Evolutionary conservation across 2,329 filamentous ascomycete species (phyloP).

Genomic region (Colletotrichum noveboracense): DNA sequence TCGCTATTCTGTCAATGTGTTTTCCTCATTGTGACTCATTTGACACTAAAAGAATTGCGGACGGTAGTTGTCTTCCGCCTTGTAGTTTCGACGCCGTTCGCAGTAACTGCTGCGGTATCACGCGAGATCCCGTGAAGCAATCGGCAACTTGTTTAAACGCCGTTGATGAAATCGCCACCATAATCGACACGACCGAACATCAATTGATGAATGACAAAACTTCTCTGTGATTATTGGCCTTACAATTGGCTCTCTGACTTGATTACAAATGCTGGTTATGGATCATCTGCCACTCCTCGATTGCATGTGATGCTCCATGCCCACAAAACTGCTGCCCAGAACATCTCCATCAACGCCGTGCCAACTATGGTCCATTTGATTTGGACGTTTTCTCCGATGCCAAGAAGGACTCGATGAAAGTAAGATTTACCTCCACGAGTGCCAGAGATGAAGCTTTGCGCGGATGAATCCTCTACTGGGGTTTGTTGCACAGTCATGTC

Average conservation of each 20-base stretch:
- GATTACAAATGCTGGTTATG: not conserved
- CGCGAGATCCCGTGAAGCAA: not conserved
- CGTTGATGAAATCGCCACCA: not conserved
- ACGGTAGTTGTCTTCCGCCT: accelerated
- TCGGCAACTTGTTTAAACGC: not conserved
- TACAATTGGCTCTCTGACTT: accelerated
- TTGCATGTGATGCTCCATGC: accelerated
- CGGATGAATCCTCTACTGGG: not conserved
- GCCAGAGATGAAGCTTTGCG: not conserved
- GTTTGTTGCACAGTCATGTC: too few relatives aligned
- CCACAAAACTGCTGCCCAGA: not conserved
- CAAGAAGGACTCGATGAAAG: not conserved
- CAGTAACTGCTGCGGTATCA: accelerated
- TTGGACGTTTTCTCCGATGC: accelerated
- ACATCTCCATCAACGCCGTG: accelerated
- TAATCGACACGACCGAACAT: not conserved
- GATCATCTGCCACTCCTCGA: not conserved
- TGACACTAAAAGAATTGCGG: accelerated
- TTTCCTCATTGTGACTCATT: not conserved
- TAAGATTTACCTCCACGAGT: not conserved
- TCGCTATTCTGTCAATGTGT: not conserved
- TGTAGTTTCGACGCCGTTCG: not conserved
- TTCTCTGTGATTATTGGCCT: accelerated
- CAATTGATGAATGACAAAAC: accelerated
- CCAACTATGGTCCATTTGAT: accelerated